Evolutionary conservation across 2,329 filamentous ascomycete species (phyloP).

Genomic region (Alternaria gansuensis): DNA sequence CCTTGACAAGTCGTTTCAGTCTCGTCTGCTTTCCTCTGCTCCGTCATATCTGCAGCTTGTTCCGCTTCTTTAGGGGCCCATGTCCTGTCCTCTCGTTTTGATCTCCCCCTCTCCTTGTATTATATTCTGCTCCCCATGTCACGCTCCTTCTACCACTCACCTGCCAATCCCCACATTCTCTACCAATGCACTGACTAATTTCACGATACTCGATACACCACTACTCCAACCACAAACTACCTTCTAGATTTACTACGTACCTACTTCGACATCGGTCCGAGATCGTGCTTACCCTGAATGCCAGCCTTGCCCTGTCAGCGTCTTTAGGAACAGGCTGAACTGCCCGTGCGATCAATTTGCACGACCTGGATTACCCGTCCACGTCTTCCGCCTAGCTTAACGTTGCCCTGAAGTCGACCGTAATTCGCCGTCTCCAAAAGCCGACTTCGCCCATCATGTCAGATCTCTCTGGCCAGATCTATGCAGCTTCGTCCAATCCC

Average conservation of each 20-base stretch:
- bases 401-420: constrained; percentile 7
- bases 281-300: constrained; percentile 12
- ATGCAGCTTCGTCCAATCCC: constrained; percentile 28
- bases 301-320: constrained; percentile 25
- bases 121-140: constrained; percentile 35
- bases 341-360: constrained; percentile 20
- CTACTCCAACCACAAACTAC: constrained; percentile 8
- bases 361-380: constrained; percentile 18
- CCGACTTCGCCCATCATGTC: constrained; percentile 23
- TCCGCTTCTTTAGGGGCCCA: constrained; percentile 35
- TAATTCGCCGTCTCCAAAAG: constrained; percentile 19
- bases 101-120: constrained; percentile 39
- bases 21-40: constrained; percentile 32
- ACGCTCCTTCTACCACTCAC: constrained; percentile 41
- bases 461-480: constrained; percentile 25
- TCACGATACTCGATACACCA: constrained; percentile 19
- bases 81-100: constrained; percentile 53
- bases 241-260: background rate
- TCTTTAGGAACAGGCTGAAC: constrained; percentile 15
- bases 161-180: constrained; percentile 24
- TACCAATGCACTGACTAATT: constrained; percentile 29
- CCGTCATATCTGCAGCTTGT: constrained; percentile 37
- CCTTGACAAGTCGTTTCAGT: constrained; percentile 44
- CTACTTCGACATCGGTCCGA: constrained; percentile 14
- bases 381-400: constrained; percentile 15